phyloP scores from a whole-genome alignment of 257 asterid species.

The Salvia hispanica region DNA sequence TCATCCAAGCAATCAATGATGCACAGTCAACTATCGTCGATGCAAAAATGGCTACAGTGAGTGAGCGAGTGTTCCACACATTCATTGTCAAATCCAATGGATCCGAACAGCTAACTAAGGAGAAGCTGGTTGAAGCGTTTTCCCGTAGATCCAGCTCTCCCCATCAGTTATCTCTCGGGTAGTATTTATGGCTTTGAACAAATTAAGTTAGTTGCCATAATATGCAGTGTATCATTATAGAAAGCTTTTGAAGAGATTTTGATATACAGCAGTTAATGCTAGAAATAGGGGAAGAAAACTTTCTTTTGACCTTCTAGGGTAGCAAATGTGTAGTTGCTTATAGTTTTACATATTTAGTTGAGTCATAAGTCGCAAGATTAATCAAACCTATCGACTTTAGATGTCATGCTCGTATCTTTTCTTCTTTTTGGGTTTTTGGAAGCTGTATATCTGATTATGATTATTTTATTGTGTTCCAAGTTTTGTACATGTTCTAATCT shows the following conservation, averaged over 20 bases:
- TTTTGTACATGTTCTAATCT: background rate
- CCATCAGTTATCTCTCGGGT: conserved; percentile 34
- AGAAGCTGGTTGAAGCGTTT: conserved; percentile 64
- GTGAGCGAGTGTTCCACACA: conserved; percentile 66
- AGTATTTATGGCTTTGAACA: conserved; percentile 15
- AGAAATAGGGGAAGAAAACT: conserved; percentile 33
- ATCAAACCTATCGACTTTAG: conserved; percentile 16
- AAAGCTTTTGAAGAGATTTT: conserved; percentile 40
- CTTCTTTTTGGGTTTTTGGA: background rate
- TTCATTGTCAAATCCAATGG: conserved; percentile 75
- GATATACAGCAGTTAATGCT: conserved; percentile 45
- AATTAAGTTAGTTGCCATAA: conserved; percentile 14
- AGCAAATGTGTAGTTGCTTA: conserved; percentile 40
- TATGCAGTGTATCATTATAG: conserved; percentile 23
- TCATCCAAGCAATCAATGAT: conserved; percentile 62
- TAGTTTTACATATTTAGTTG: conserved; percentile 36
- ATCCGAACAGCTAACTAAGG: conserved; percentile 63
- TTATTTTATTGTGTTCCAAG: background rate
- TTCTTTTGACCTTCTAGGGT: conserved; percentile 37
- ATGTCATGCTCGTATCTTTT: background rate
- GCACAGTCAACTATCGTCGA: conserved; percentile 60
- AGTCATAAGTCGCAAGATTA: conserved; percentile 30
- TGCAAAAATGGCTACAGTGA: conserved; percentile 56
- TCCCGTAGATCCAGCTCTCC: conserved; percentile 44
- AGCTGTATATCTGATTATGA: conserved; percentile 8